Percentiles rank a stretch among this genome's conserved stretches.
Evolutionary conservation across 306 rosid genomes (phyloP).

Genomic region (Cicer yamashitae): DNA sequence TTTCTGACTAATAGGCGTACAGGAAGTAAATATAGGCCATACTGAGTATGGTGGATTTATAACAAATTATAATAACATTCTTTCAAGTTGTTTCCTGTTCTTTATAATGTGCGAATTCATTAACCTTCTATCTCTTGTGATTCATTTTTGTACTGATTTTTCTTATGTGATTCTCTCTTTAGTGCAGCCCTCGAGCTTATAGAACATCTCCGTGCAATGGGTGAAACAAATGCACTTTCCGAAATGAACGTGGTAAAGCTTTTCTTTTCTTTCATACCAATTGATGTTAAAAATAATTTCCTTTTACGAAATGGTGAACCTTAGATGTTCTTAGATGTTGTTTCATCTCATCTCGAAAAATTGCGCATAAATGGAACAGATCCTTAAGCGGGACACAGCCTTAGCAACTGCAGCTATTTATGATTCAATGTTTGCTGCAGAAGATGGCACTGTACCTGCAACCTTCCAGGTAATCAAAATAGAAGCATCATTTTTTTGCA

Average conservation of each 20-base stretch:
- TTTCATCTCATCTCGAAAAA: constrained; percentile 23
- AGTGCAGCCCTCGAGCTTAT: constrained; percentile 82
- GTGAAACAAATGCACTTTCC: constrained; percentile 87
- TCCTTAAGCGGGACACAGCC: constrained; percentile 84
- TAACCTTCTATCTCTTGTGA: constrained; percentile 24
- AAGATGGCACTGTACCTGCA: constrained; percentile 94
- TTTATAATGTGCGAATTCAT: neutral
- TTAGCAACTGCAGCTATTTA: constrained; percentile 95
- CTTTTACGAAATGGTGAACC: constrained; percentile 27
- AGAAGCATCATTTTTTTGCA: constrained; percentile 7
- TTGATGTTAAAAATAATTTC: constrained; percentile 33
- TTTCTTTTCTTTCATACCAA: constrained; percentile 12
- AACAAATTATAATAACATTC: neutral
- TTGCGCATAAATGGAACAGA: constrained; percentile 54
- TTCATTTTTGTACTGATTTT: constrained; percentile 11
- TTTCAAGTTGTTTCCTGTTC: constrained; percentile 6
- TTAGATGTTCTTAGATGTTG: constrained; percentile 12
- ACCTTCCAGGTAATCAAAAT: constrained; percentile 81
- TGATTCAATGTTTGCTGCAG: constrained; percentile 89
- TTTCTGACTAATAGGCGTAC: constrained; percentile 8
- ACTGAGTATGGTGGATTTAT: neutral
- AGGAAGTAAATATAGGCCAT: constrained; percentile 33
- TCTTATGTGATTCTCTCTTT: constrained; percentile 40
- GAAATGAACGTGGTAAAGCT: constrained; percentile 71
- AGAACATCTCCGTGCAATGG: constrained; percentile 95